Conservation (phyloP, 1,284 basidiomycete species). For the Crucibulum parvulum region DNA sequence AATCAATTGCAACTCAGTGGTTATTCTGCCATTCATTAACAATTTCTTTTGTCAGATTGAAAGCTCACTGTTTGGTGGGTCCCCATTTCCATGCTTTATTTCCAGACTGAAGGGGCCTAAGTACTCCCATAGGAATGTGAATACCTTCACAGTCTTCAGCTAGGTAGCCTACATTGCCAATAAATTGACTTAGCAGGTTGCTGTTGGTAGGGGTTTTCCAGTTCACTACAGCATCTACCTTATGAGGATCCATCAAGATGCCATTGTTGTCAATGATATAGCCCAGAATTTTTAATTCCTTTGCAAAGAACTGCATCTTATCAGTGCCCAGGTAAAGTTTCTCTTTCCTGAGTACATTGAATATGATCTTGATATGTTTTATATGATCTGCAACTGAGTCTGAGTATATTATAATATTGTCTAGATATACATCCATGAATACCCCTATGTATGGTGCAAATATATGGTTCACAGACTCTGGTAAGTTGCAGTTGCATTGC, state of each 20-base stretch:
- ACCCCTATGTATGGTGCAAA: not conserved
- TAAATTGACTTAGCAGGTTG: not conserved
- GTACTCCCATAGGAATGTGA: not conserved
- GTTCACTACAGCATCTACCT: too few relatives aligned
- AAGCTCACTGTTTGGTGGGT: not conserved
- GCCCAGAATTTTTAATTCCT: not conserved
- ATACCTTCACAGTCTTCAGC: not conserved
- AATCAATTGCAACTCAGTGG: not conserved
- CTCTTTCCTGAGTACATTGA: constrained; percentile 16
- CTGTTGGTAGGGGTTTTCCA: not conserved
- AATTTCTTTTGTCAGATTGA: not conserved
- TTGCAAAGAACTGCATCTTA: constrained; percentile 13
- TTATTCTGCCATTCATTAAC: not conserved
- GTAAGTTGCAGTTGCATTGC: not conserved
- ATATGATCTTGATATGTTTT: constrained; percentile 18
- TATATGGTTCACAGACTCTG: not conserved
- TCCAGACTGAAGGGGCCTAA: too few relatives aligned
- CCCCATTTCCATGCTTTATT: too few relatives aligned
- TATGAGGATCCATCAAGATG: too few relatives aligned
- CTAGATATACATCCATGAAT: constrained; percentile 18
- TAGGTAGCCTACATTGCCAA: not conserved
- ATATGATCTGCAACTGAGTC: constrained; percentile 37
- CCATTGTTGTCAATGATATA: not conserved
- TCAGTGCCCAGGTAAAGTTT: constrained; percentile 31
- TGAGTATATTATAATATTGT: constrained; percentile 17